Conservation (phyloP, 179 eudicot species). For the Corrigiola litoralis region DNA sequence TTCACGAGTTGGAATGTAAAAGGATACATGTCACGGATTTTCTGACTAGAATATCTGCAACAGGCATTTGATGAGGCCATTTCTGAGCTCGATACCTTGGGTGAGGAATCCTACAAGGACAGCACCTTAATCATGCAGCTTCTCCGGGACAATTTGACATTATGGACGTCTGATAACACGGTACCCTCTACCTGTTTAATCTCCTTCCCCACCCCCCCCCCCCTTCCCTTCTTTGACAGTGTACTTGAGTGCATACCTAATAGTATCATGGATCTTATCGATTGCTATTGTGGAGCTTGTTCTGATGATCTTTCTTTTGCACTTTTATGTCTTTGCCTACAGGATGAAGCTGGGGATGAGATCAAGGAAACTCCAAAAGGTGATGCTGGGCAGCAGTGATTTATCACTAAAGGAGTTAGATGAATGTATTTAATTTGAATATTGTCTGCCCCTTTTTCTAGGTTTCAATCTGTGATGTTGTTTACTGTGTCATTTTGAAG, state of each 20-base stretch:
- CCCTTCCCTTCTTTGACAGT: background rate
- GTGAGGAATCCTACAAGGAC: conserved; percentile 45
- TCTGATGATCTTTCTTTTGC: background rate
- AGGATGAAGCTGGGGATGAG: conserved; percentile 71
- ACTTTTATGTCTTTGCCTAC: background rate
- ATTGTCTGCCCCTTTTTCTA: background rate
- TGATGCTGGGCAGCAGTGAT: conserved; percentile 18
- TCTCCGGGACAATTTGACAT: conserved; percentile 38
- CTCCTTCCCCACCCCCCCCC: background rate
- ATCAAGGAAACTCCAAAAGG: conserved; percentile 60
- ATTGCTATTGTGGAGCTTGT: too few species aligned
- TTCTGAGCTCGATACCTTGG: conserved; percentile 36
- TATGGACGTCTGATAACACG: conserved; percentile 39
- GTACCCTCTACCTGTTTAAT: conserved; percentile 9
- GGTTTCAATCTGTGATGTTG: too few species aligned
- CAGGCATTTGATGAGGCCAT: conserved; percentile 44
- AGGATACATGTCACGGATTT: too few species aligned
- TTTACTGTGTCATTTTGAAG: conserved; percentile 9
- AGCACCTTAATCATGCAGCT: conserved; percentile 43
- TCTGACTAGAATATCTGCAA: background rate
- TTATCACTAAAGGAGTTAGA: background rate
- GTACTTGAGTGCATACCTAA: background rate
- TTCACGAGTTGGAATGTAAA: too few species aligned
- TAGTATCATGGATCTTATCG: too few species aligned
- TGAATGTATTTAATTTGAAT: conserved; percentile 17